Conservation (phyloP, 2,329 filamentous ascomycete species). For the Cladosporium oxysporum region DNA sequence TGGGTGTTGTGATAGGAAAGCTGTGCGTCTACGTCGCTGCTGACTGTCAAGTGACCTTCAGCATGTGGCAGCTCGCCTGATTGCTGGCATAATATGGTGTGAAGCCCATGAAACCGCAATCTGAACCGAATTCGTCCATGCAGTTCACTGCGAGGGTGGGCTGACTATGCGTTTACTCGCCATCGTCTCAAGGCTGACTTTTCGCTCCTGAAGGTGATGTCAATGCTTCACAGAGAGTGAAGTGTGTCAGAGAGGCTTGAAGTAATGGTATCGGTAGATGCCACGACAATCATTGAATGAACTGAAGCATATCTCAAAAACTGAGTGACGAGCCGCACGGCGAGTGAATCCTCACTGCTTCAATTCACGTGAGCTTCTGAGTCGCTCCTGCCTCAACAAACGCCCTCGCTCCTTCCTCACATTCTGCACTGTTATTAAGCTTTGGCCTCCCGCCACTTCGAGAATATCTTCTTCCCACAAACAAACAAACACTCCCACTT, state of each 20-base stretch:
- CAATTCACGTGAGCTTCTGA: background rate
- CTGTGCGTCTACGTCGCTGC: background rate
- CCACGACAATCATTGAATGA: background rate
- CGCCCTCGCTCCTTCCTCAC: constrained; percentile 15
- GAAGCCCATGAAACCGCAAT: background rate
- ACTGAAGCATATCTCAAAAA: background rate
- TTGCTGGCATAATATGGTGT: background rate
- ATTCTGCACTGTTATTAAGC: background rate
- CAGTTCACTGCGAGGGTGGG: background rate
- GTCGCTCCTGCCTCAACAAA: background rate
- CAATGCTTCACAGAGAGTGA: background rate
- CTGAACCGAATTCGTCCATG: background rate
- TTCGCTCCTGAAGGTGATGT: background rate
- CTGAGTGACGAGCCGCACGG: background rate
- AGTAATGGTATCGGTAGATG: background rate
- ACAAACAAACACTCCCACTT: background rate
- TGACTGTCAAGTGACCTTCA: background rate
- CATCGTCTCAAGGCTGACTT: background rate
- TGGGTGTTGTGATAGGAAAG: background rate
- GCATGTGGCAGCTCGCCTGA: background rate
- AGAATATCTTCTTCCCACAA: background rate
- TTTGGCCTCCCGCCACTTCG: background rate
- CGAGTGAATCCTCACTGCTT: background rate
- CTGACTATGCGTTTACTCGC: too few relatives aligned
- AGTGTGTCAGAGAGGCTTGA: background rate